phyloP scores from a whole-genome alignment of 768 basidiomycete species.

The Suillus spraguei region DNA sequence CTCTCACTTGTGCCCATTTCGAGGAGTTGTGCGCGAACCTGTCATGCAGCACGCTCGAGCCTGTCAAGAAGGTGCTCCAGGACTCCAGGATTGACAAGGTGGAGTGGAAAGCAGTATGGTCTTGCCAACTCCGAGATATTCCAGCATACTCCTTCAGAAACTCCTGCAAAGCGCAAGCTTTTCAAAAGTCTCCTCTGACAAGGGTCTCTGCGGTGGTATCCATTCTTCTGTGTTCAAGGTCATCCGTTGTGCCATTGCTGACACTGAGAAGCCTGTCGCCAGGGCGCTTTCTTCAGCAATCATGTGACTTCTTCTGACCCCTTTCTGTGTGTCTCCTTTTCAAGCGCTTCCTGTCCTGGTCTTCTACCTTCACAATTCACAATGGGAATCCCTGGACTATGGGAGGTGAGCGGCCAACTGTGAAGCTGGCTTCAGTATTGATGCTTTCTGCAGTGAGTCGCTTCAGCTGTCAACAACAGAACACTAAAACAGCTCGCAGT shows the following conservation, averaged over 20 bases:
- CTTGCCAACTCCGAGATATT: conserved; percentile 93
- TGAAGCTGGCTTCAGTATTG: too few relatives aligned
- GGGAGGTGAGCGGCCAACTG: too few relatives aligned
- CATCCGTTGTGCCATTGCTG: conserved; percentile 70
- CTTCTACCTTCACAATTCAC: too few relatives aligned
- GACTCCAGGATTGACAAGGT: conserved; percentile 98
- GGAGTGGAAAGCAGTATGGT: conserved; percentile 88
- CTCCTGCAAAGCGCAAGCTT: conserved; percentile 74
- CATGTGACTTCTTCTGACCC: too few relatives aligned
- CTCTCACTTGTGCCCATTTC: conserved; percentile 96
- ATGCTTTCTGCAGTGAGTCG: too few relatives aligned
- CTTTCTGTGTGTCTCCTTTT: too few relatives aligned
- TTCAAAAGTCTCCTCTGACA: conserved; percentile 97
- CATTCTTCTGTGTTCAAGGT: conserved; percentile 96
- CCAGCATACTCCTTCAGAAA: conserved; percentile 70
- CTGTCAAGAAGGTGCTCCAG: conserved; percentile 97
- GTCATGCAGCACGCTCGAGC: conserved; percentile 91
- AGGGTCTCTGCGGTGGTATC: conserved; percentile 99
- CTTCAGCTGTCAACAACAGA: too few relatives aligned
- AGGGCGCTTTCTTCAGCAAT: too few relatives aligned
- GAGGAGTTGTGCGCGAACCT: conserved; percentile 95
- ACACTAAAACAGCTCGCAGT: too few relatives aligned
- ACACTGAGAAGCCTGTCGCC: conserved; percentile 51
- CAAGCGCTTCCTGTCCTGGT: too few relatives aligned
- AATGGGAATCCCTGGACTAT: too few relatives aligned